Evolutionary conservation across 257 asterid species (phyloP).

Genomic region (Mitragyna speciosa): DNA sequence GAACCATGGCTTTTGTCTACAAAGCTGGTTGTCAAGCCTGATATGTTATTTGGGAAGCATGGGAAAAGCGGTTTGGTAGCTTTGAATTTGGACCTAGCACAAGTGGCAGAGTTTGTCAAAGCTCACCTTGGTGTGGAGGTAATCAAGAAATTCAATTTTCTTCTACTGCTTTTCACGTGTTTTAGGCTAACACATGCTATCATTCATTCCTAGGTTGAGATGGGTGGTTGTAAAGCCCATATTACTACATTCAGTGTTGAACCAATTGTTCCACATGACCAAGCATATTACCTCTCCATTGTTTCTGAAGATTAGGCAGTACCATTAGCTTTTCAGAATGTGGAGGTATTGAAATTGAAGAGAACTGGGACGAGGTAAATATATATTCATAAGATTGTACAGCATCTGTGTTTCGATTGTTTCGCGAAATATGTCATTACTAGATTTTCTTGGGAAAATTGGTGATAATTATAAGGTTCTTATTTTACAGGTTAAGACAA

Average conservation of each 20-base stretch:
- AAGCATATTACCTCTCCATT: constrained; percentile 76
- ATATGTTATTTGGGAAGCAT: constrained; percentile 92
- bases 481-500: constrained; percentile 67
- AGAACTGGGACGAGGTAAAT: constrained; percentile 92
- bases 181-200: constrained; percentile 24
- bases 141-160: constrained; percentile 16
- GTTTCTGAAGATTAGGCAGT: constrained; percentile 89
- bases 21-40: constrained; percentile 86
- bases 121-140: constrained; percentile 90
- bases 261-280: constrained; percentile 88
- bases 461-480: constrained; percentile 1
- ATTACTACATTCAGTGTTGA: constrained; percentile 87
- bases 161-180: constrained; percentile 13
- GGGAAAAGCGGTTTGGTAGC: constrained; percentile 96
- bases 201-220: constrained; percentile 63
- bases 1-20: constrained; percentile 92
- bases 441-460: constrained; percentile 1
- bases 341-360: constrained; percentile 95
- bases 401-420: background rate
- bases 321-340: constrained; percentile 92
- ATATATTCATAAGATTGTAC: background rate
- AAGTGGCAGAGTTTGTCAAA: constrained; percentile 85
- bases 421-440: background rate
- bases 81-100: constrained; percentile 75
- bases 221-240: constrained; percentile 95